A percentile compares a stretch with the other conserved stretches of the same genome.
Conservation (phyloP, 116 monocot species). For the Papilionanthe hybrid region DNA sequence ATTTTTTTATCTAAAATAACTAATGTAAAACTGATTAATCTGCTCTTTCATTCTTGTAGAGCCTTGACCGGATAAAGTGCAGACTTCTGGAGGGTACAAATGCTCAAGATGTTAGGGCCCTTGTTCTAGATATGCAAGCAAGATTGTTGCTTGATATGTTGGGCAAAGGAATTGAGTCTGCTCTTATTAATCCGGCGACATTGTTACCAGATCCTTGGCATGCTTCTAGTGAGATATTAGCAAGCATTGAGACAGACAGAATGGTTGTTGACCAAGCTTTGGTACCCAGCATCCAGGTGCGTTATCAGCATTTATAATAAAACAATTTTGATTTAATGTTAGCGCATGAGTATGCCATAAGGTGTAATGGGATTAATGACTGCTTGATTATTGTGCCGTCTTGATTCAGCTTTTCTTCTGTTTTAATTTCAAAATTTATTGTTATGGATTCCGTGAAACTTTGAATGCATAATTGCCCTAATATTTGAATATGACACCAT, state of each 20-base stretch:
- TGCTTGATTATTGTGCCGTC: neutral
- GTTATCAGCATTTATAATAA: neutral
- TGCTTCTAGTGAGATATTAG: conserved; percentile 77
- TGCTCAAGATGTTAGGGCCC: conserved; percentile 98
- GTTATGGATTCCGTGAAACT: neutral
- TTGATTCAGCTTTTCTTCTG: neutral
- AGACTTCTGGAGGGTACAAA: conserved; percentile 98
- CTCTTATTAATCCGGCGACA: conserved; percentile 85
- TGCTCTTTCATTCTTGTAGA: conserved; percentile 38
- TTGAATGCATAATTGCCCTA: neutral
- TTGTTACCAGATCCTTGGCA: conserved; percentile 89
- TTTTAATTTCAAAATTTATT: neutral
- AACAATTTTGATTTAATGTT: neutral
- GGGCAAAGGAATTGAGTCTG: conserved; percentile 97
- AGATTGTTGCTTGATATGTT: conserved; percentile 95
- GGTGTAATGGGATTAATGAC: neutral
- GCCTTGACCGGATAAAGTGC: conserved; percentile 94
- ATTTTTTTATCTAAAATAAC: neutral
- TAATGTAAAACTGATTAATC: neutral
- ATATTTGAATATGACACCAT: neutral
- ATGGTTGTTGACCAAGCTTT: conserved; percentile 89
- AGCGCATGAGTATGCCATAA: too few relatives aligned
- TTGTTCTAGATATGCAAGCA: conserved; percentile 99
- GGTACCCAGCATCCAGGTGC: conserved; percentile 75
- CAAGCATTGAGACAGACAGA: conserved; percentile 84